Conservation (phyloP, 257 asterid species). For the Galeopsis tetrahit region DNA sequence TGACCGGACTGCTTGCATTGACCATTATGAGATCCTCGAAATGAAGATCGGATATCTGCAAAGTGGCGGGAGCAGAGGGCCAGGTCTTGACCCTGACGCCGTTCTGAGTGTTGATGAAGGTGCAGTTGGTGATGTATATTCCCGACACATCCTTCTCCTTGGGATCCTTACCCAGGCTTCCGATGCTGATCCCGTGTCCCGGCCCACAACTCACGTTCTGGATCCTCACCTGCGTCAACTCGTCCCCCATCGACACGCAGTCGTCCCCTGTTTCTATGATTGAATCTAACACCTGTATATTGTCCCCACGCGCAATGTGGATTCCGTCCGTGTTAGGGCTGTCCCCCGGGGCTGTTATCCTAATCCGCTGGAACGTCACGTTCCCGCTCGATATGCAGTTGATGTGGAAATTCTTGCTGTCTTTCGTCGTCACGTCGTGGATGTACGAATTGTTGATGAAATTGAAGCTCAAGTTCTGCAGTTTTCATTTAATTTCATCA, state of each 20-base stretch:
- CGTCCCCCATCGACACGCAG: constrained; percentile 54
- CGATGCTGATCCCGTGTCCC: constrained; percentile 55
- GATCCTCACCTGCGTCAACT: constrained; percentile 29
- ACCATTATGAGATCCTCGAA: constrained; percentile 40
- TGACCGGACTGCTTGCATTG: constrained; percentile 42
- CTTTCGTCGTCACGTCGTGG: constrained; percentile 42
- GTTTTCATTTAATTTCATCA: too few relatives aligned
- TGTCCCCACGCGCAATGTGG: constrained; percentile 36
- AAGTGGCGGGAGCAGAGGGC: constrained; percentile 48
- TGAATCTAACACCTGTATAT: constrained; percentile 20
- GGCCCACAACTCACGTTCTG: constrained; percentile 50
- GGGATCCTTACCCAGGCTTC: constrained; percentile 42
- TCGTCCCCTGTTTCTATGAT: constrained; percentile 50
- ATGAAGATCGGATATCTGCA: constrained; percentile 32
- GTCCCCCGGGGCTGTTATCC: constrained; percentile 35
- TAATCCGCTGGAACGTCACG: constrained; percentile 36
- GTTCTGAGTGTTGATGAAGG: constrained; percentile 36
- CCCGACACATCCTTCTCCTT: constrained; percentile 43
- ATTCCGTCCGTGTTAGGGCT: constrained; percentile 56
- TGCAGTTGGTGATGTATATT: constrained; percentile 39
- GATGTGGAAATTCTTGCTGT: constrained; percentile 50
- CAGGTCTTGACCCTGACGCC: constrained; percentile 56
- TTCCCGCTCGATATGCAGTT: constrained; percentile 42
- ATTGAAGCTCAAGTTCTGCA: constrained; percentile 49
- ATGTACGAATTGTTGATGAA: constrained; percentile 42